Evolutionary conservation across 2,329 filamentous ascomycete species (phyloP).

Genomic region (Fusarium palustre): DNA sequence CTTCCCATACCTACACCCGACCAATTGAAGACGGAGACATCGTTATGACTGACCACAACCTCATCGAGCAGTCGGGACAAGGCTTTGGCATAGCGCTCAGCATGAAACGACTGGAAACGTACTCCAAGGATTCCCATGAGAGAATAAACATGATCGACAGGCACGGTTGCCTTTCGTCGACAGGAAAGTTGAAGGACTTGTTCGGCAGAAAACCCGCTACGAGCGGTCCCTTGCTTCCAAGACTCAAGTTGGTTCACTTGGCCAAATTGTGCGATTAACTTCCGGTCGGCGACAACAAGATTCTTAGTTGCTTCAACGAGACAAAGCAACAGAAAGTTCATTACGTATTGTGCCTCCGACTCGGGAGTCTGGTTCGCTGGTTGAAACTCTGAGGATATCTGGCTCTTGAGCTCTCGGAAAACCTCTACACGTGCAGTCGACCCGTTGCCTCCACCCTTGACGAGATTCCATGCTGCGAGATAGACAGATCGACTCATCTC

Average conservation of each 20-base stretch:
- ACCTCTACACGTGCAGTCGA: fast-evolving
- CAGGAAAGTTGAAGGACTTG: background rate
- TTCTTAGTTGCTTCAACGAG: background rate
- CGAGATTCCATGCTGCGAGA: background rate
- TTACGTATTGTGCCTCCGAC: background rate
- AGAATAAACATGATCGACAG: conserved; percentile 5
- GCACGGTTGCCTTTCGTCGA: background rate
- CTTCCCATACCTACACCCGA: background rate
- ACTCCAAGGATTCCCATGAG: conserved; percentile 11
- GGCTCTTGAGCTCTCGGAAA: background rate
- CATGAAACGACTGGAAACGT: conserved; percentile 2
- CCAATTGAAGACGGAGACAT: conserved; percentile 11
- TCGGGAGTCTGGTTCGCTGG: background rate
- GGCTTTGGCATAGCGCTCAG: conserved; percentile 3
- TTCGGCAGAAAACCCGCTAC: background rate
- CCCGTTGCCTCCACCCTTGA: background rate
- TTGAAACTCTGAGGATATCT: fast-evolving
- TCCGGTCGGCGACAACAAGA: background rate
- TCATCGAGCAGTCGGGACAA: background rate
- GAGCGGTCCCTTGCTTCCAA: background rate
- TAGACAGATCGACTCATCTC: conserved; percentile 1
- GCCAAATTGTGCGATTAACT: background rate
- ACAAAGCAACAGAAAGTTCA: background rate
- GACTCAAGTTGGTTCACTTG: background rate
- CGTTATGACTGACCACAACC: conserved; percentile 2